Evolutionary conservation across 495 filamentous ascomycete species (phyloP).

Genomic region (Lasiosphaeria ovina): DNA sequence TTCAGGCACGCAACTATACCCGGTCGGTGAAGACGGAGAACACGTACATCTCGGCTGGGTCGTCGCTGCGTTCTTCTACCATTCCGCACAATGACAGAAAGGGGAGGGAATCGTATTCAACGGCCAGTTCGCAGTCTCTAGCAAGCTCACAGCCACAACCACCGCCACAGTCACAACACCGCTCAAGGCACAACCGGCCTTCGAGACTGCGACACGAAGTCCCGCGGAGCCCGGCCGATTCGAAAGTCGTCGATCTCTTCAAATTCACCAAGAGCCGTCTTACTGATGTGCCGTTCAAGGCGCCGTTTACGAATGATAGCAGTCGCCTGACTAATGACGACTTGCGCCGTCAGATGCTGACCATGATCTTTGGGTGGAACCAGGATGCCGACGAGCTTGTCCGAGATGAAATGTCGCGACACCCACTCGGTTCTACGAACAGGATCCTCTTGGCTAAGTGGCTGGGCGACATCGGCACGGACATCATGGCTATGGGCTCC

Average conservation of each 20-base stretch:
- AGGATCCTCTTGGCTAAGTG: conserved; percentile 83
- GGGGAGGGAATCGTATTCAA: conserved; percentile 57
- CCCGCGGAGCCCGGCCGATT: conserved; percentile 59
- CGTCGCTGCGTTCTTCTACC: conserved; percentile 47
- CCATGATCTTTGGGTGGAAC: conserved; percentile 92
- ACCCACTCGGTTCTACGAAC: conserved; percentile 67
- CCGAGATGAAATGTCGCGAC: conserved; percentile 78
- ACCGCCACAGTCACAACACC: conserved; percentile 56
- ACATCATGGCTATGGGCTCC: conserved; percentile 74
- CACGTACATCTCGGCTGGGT: conserved; percentile 64
- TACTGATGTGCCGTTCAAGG: conserved; percentile 75
- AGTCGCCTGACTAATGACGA: conserved; percentile 73
- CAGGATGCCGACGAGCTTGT: conserved; percentile 81
- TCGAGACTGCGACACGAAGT: conserved; percentile 84
- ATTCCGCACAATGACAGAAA: conserved; percentile 39
- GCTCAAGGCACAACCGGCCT: conserved; percentile 58
- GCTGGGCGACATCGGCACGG: conserved; percentile 81
- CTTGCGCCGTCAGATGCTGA: conserved; percentile 87
- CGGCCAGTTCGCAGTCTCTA: conserved; percentile 59
- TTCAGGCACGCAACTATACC: conserved; percentile 35
- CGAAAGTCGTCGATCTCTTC: conserved; percentile 62
- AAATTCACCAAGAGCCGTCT: conserved; percentile 68
- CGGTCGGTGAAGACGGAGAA: conserved; percentile 53
- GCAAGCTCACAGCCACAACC: conserved; percentile 57
- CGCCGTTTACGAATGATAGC: conserved; percentile 60